These are phyloP conservation scores for Colletotrichum cuscutae DNA, from an alignment of 2,329 filamentous ascomycete genomes.

Conservation along the genomic window DNA sequence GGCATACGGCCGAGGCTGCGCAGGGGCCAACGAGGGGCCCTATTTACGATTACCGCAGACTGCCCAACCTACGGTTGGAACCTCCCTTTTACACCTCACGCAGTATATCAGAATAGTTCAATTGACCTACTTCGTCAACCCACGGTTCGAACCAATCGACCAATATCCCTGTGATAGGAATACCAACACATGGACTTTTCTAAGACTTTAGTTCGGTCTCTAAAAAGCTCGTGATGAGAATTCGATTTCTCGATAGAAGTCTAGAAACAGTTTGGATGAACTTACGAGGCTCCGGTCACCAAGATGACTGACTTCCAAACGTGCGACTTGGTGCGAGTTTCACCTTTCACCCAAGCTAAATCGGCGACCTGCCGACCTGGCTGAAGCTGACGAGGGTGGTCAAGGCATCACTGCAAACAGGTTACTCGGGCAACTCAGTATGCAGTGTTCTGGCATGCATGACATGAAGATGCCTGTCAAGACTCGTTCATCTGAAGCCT, in stretches of 20 bases:
- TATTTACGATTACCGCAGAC: too few relatives aligned
- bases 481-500: conserved; percentile 24
- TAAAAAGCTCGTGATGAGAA: neutral
- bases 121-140: too few relatives aligned
- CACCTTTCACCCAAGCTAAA: neutral
- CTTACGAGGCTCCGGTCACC: neutral
- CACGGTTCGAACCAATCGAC: too few relatives aligned
- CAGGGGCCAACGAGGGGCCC: too few relatives aligned
- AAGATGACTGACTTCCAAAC: too few relatives aligned
- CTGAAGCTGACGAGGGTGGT: neutral
- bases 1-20: too few relatives aligned
- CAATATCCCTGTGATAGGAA: too few relatives aligned
- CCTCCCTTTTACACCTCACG: too few relatives aligned
- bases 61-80: too few relatives aligned
- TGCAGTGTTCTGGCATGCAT: neutral
- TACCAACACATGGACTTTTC: neutral
- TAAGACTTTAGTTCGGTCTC: neutral
- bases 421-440: neutral
- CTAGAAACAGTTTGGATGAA: neutral
- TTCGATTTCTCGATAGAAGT: neutral
- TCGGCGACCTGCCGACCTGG: neutral
- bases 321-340: neutral
- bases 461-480: neutral
- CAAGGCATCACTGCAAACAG: neutral
- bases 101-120: too few relatives aligned